Conservation (phyloP, 305 asterid genomes). For the Fraxinus floribunda region DNA sequence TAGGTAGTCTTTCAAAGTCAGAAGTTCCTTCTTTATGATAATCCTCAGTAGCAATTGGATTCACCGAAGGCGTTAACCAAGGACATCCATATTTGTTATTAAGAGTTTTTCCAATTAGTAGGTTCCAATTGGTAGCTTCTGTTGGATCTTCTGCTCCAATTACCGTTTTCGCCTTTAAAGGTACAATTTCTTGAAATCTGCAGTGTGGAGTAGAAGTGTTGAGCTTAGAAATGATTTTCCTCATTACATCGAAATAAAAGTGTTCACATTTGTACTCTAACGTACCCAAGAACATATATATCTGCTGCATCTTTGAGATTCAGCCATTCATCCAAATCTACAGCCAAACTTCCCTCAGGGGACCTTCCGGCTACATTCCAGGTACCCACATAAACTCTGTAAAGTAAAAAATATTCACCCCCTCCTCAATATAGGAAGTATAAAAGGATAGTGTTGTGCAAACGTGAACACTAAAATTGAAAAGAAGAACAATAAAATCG, state of each 20-base stretch:
- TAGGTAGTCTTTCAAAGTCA: slow-evolving; percentile 15
- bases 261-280: background rate
- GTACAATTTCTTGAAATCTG: slow-evolving; percentile 94
- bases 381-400: slow-evolving; percentile 82
- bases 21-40: slow-evolving; percentile 26
- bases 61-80: slow-evolving; percentile 64
- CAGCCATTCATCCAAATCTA: slow-evolving; percentile 84
- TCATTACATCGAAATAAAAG: background rate
- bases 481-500: no score
- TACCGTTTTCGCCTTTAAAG: slow-evolving; percentile 63
- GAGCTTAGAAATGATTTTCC: background rate
- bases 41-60: slow-evolving; percentile 58
- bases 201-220: slow-evolving; percentile 8
- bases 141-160: slow-evolving; percentile 84
- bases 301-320: slow-evolving; percentile 79
- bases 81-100: slow-evolving; percentile 68
- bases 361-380: slow-evolving; percentile 97
- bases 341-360: slow-evolving; percentile 78
- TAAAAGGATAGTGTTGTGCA: background rate
- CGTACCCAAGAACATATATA: slow-evolving; percentile 86
- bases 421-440: background rate
- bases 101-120: slow-evolving; percentile 63
- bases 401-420: background rate
- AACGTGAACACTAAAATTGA: no score
- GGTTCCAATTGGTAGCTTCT: slow-evolving; percentile 84